Conservation (phyloP, 2,329 filamentous ascomycete genomes). For the Trichophyton rubrum region DNA sequence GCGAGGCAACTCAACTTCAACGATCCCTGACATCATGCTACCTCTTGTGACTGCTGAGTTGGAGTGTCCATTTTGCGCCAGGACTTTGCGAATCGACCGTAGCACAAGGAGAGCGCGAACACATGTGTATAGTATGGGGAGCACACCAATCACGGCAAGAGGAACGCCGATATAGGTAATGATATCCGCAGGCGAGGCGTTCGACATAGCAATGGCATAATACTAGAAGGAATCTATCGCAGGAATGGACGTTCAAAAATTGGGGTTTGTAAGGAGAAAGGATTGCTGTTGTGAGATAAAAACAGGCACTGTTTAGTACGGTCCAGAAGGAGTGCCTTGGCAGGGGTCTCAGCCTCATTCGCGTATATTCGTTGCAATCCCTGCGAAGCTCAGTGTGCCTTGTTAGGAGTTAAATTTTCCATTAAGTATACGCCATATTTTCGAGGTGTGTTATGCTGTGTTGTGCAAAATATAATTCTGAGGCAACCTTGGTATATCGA, state of each 20-base stretch:
- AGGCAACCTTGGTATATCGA: no score
- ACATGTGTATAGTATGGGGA: constrained; percentile 56
- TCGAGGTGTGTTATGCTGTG: no score
- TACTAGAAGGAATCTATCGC: neutral
- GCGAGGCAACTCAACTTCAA: constrained; percentile 53
- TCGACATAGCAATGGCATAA: constrained; percentile 5
- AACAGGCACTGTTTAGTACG: neutral
- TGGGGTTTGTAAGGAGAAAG: neutral
- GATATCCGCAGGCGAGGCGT: constrained; percentile 32
- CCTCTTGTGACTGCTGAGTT: constrained; percentile 47
- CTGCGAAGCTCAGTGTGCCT: no score
- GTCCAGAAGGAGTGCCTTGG: neutral
- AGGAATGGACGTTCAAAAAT: neutral
- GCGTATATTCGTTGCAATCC: neutral
- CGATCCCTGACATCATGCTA: constrained; percentile 52
- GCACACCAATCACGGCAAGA: constrained; percentile 46
- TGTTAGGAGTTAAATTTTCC: neutral
- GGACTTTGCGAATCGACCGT: constrained; percentile 47
- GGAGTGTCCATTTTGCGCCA: constrained; percentile 42
- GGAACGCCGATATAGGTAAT: constrained; percentile 48
- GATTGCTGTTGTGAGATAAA: neutral
- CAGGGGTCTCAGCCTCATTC: neutral
- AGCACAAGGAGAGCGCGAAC: constrained; percentile 47
- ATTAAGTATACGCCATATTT: no score
- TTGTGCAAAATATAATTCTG: no score